Conservation (phyloP, 768 basidiomycete species). For the Tulasnella sp. region DNA sequence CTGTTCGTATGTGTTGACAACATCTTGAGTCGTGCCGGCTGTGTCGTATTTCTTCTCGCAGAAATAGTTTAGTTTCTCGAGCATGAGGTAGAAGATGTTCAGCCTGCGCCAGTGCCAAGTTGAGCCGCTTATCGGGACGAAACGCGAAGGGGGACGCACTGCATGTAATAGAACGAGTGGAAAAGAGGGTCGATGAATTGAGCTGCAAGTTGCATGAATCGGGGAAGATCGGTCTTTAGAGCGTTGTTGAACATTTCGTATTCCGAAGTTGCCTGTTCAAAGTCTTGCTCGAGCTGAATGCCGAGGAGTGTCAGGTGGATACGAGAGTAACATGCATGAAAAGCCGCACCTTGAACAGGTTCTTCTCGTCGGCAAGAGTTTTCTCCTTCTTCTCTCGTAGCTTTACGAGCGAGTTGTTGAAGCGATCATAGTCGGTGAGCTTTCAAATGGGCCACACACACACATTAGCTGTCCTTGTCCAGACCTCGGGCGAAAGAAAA, state of each 20-base stretch:
- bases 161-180: conserved; percentile 99
- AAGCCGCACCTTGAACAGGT: conserved; percentile 80
- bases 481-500: background rate
- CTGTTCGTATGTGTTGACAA: conserved; percentile 74
- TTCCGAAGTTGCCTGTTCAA: conserved; percentile 87
- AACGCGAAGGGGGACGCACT: conserved; percentile 59
- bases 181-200: conserved; percentile 97
- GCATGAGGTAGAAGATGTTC: conserved; percentile 90
- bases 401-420: conserved; percentile 94
- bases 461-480: background rate
- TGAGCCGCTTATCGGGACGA: background rate
- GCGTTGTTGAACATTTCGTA: conserved; percentile 91
- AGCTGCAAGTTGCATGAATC: conserved; percentile 86
- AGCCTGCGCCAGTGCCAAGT: conserved; percentile 54
- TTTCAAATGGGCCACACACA: conserved; percentile 41
- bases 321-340: background rate
- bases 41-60: conserved; percentile 75
- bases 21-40: conserved; percentile 67
- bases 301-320: background rate
- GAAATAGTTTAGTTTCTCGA: conserved; percentile 92
- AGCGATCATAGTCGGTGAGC: conserved; percentile 93
- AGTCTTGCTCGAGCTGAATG: conserved; percentile 89
- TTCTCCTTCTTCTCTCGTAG: conserved; percentile 99
- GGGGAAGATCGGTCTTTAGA: conserved; percentile 89
- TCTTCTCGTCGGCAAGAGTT: conserved; percentile 93